Evolutionary conservation across 176 grass and related monocot genomes (phyloP).

Genomic region (Carex littledalei): DNA sequence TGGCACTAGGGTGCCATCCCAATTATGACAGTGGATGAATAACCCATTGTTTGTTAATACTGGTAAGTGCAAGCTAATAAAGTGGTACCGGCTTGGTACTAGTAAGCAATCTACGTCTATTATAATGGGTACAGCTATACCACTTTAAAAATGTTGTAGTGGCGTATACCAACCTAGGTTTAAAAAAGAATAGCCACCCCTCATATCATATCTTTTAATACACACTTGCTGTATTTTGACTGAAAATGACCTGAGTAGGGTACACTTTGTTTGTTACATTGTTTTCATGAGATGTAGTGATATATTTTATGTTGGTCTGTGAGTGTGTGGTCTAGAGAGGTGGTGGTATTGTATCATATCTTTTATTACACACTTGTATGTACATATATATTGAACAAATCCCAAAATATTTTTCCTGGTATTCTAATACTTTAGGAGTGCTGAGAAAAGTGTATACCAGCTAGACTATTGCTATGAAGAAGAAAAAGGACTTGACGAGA

Average conservation of each 20-base stretch:
- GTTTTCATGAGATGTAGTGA: background rate
- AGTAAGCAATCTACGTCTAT: background rate
- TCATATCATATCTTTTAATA: too few species aligned
- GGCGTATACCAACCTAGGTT: background rate
- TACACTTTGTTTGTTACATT: background rate
- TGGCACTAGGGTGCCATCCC: background rate
- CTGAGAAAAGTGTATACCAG: slow-evolving; percentile 1
- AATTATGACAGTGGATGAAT: background rate
- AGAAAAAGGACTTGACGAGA: slow-evolving; percentile 11
- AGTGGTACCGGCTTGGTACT: background rate
- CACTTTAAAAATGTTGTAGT: background rate
- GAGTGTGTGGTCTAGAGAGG: background rate
- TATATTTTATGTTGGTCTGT: background rate
- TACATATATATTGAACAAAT: background rate
- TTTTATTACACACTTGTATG: background rate
- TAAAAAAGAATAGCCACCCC: background rate
- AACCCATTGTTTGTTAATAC: background rate
- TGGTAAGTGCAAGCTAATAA: background rate
- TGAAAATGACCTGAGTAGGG: background rate
- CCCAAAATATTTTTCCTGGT: background rate
- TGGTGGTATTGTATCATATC: background rate
- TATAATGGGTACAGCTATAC: background rate
- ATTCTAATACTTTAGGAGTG: background rate
- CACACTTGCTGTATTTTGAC: background rate
- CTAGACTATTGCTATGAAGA: slow-evolving; percentile 24